A percentile compares a stretch with the other conserved stretches of the same genome.
phyloP scores from a whole-genome alignment of 306 rosid genomes.

The Chamaecrista fasciculata region DNA sequence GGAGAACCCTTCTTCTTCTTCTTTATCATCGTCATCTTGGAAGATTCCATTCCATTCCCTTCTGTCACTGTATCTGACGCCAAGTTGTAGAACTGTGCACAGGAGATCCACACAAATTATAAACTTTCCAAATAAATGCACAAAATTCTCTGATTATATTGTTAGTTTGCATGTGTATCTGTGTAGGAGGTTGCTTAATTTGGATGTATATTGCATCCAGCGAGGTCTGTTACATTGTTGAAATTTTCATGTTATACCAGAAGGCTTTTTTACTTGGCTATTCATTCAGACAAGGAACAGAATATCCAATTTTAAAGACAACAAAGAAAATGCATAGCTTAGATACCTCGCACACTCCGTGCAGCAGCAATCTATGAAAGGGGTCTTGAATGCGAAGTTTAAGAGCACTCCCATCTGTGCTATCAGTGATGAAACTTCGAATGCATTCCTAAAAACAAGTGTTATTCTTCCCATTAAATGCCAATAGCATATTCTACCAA shows the following conservation, averaged over 20 bases:
- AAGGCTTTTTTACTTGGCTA: neutral
- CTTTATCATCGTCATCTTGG: conserved; percentile 66
- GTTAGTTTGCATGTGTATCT: neutral
- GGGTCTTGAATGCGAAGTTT: conserved; percentile 70
- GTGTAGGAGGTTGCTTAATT: neutral
- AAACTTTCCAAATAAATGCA: neutral
- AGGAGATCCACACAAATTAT: conserved; percentile 6
- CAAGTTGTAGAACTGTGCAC: conserved; percentile 77
- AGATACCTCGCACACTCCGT: conserved; percentile 94
- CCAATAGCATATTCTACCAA: neutral
- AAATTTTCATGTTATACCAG: neutral
- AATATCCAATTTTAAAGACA: conserved; percentile 5
- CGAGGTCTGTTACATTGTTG: neutral
- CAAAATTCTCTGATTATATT: neutral
- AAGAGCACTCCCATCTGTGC: conserved; percentile 50
- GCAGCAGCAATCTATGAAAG: conserved; percentile 77
- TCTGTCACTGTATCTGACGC: conserved; percentile 55
- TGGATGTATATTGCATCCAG: neutral
- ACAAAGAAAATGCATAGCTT: conserved; percentile 4
- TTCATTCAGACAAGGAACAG: neutral
- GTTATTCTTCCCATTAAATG: neutral
- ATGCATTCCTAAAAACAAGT: conserved; percentile 54
- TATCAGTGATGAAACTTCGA: conserved; percentile 49
- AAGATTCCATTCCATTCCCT: conserved; percentile 29
- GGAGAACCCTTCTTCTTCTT: conserved; percentile 56